Percentiles rank a stretch among this genome's conserved stretches.
These are phyloP conservation scores for Blastocystis sp. DNA, from an alignment of 352 stramenopile species.

Conservation along the genomic window DNA sequence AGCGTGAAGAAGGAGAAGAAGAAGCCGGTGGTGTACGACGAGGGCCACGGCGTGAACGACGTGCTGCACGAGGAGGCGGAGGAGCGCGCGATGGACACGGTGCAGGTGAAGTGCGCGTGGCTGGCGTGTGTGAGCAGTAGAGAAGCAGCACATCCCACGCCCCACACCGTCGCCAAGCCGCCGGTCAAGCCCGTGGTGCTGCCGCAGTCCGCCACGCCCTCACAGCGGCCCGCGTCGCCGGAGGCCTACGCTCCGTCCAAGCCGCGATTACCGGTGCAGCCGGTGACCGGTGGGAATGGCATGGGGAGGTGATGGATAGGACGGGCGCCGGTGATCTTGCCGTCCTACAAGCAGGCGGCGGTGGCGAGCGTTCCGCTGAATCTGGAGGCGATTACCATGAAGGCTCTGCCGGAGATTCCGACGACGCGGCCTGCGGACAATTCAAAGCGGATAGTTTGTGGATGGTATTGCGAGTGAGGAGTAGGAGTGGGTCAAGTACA, in stretches of 20 bases:
- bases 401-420: constrained; percentile 29
- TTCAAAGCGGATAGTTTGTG: background rate
- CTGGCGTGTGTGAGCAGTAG: background rate
- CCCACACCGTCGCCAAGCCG: background rate
- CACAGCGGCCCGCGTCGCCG: background rate
- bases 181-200: background rate
- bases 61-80: constrained; percentile 6
- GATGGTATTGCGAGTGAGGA: background rate
- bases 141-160: background rate
- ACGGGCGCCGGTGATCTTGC: background rate
- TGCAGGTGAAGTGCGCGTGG: background rate
- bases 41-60: constrained; percentile 34
- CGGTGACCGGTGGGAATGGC: background rate
- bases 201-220: background rate
- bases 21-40: background rate
- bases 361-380: background rate
- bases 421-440: constrained; percentile 1
- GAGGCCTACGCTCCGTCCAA: background rate
- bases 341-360: background rate
- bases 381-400: constrained; percentile 1
- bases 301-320: too few species aligned
- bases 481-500: constrained; percentile 30
- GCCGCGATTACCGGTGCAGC: background rate
- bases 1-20: constrained; percentile 27
- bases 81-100: background rate